These are phyloP conservation scores for Athelia sp. DNA, from an alignment of 1,284 basidiomycete species.

Conservation along the genomic window DNA sequence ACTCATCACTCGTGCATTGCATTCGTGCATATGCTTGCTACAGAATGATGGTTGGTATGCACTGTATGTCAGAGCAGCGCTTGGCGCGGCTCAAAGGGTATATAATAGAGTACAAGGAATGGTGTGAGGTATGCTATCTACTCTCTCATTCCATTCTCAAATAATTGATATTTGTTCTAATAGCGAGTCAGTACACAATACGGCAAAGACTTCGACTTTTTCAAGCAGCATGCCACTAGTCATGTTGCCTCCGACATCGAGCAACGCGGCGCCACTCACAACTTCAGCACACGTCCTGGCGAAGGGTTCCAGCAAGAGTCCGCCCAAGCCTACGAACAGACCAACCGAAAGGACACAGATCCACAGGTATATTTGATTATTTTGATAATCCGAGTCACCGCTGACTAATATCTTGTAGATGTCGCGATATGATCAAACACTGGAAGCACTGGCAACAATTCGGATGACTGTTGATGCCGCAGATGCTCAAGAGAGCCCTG, in stretches of 20 bases:
- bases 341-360: conserved; percentile 19
- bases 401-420: conserved; percentile 7
- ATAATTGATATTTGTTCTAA: not conserved
- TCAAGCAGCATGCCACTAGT: conserved; percentile 12
- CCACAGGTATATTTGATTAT: conserved; percentile 12
- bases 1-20: conserved; percentile 17
- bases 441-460: conserved; percentile 11
- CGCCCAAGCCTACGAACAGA: conserved; percentile 16
- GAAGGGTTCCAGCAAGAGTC: conserved; percentile 23
- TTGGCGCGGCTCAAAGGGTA: conserved; percentile 10
- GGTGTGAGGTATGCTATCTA: not conserved
- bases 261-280: conserved; percentile 14
- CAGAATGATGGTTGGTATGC: conserved; percentile 17
- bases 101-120: not conserved
- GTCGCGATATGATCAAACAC: conserved; percentile 10
- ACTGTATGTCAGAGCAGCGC: conserved; percentile 16
- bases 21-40: conserved; percentile 17
- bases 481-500: too few species aligned
- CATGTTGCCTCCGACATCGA: conserved; percentile 10
- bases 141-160: not conserved
- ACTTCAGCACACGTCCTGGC: conserved; percentile 17
- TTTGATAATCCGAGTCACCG: not conserved
- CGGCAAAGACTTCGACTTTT: conserved; percentile 10
- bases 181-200: not conserved
- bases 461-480: conserved; percentile 4